Percentiles rank a stretch among this genome's conserved stretches.
phyloP scores from a whole-genome alignment of 1,284 basidiomycete species.

The Sanghuangporus sanghuang region DNA sequence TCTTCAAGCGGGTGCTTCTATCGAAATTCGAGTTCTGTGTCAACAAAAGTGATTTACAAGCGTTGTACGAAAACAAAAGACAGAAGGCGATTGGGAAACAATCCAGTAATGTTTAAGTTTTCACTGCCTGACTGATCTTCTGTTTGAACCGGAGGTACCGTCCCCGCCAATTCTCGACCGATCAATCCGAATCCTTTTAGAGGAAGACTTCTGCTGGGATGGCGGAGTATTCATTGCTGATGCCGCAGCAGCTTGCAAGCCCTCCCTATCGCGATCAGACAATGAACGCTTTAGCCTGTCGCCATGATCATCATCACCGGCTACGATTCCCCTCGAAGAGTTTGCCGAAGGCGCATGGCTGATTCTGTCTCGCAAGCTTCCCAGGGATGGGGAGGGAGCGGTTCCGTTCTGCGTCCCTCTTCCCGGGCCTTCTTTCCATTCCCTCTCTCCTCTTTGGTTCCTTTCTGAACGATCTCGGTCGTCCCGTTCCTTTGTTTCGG shows the following conservation, averaged over 20 bases:
- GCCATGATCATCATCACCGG: slow-evolving; percentile 49
- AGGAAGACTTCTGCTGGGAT: background rate
- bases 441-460: slow-evolving; percentile 9
- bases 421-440: slow-evolving; percentile 10
- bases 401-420: slow-evolving; percentile 6
- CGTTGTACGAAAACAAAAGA: too few species aligned
- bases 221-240: background rate
- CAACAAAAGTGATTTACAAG: too few species aligned
- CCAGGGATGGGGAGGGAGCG: background rate
- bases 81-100: background rate
- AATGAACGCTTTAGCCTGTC: slow-evolving; percentile 56
- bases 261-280: slow-evolving; percentile 32
- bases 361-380: slow-evolving; percentile 12
- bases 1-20: too few species aligned
- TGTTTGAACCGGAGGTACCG: background rate
- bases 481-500: slow-evolving; percentile 9
- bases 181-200: slow-evolving; percentile 34
- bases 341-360: background rate
- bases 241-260: background rate
- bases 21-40: too few species aligned
- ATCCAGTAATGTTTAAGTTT: background rate
- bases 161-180: slow-evolving; percentile 41
- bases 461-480: slow-evolving; percentile 8
- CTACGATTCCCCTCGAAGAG: background rate
- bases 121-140: slow-evolving; percentile 1